Evolutionary conservation across 2,329 filamentous ascomycete species (phyloP), one percentile per base, ranked within the genome.

Genomic region (Fusarium zealandicum): DNA sequence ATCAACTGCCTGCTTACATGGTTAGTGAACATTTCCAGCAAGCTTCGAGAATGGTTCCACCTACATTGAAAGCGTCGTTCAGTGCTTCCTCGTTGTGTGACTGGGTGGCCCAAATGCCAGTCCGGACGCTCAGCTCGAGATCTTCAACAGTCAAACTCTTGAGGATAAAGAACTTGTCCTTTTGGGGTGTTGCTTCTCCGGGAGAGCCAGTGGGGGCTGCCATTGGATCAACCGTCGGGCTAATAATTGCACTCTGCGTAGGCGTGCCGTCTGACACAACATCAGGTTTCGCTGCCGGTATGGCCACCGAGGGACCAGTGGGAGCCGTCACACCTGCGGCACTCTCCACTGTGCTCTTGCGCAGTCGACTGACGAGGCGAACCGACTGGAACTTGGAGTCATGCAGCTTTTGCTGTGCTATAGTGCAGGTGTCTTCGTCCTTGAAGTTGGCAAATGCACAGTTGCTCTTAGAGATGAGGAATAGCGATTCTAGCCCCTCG

Each of bases 381-480:
- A 95, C 90, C 0, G 90, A 88, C 65, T 93, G 86, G 65, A 97
- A 97, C 50, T 89, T 88, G 1, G 92, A 96, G 68, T 98, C 93
- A 72, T 98, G 92, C 37, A 98, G 89, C 63, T 90, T 87, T 38
- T 86, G 82, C 77, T 96, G 90, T 0, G 93, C 93, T 8, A 84
- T 81, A 6, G 83, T 76, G 69, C 92, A 97, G 5, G 86, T 85
- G 3, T 80, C 76, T 66, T 96, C 92, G 43, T 91, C 89, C 59
- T 88, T 90, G 72, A 96, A 98, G 69, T 98, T 98, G 61, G 96
- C 92, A 76, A 98, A 98, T 0, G 93, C 93, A 69, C 93, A 98
- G 70, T 97, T 97, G 72, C 93, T 97, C 73, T 97, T 97, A 0
- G 93, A 93, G 33, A 98, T 98, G 30, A 98, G 78, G 64, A 98